Percentiles rank a stretch among this genome's conserved stretches.
These are phyloP conservation scores for Stachybotrys echinatus DNA, from an alignment of 2,329 filamentous ascomycete species.

Conservation along the genomic window DNA sequence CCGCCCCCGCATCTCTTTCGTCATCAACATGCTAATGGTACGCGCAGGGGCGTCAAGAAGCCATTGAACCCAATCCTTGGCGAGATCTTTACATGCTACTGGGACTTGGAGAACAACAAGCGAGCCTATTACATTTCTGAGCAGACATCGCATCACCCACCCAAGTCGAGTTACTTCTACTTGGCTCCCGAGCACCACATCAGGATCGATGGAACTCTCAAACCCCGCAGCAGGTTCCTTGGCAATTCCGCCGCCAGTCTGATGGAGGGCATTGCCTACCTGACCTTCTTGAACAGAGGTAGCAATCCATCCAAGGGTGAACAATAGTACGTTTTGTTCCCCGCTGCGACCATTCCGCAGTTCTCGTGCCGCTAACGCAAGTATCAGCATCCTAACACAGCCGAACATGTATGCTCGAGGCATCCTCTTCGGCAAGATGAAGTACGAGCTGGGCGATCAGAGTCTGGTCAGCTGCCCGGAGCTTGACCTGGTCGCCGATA, in stretches of 20 bases:
- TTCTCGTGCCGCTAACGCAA: neutral
- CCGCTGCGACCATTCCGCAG: neutral
- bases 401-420: slow-evolving; percentile 99
- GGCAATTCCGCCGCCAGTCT: slow-evolving; percentile 96
- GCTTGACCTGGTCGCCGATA: slow-evolving; percentile 76
- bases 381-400: slow-evolving; percentile 75
- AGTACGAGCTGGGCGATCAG: slow-evolving; percentile 96
- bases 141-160: slow-evolving; percentile 96
- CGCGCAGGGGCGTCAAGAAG: slow-evolving; percentile 85
- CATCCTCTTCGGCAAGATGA: slow-evolving; percentile 98
- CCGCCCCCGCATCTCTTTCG: neutral
- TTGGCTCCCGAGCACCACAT: slow-evolving; percentile 93
- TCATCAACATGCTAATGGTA: slow-evolving; percentile 12
- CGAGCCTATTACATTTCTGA: slow-evolving; percentile 94
- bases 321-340: slow-evolving; percentile 68
- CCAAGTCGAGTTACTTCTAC: slow-evolving; percentile 99
- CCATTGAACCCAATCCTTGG: slow-evolving; percentile 94
- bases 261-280: slow-evolving; percentile 93
- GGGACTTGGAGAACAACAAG: slow-evolving; percentile 82
- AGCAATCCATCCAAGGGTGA: slow-evolving; percentile 63
- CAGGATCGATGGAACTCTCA: slow-evolving; percentile 90
- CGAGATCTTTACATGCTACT: slow-evolving; percentile 92
- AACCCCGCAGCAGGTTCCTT: slow-evolving; percentile 89
- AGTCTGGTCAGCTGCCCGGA: slow-evolving; percentile 91
- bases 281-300: slow-evolving; percentile 76